Percentiles rank a stretch among this genome's conserved stretches.
These are phyloP conservation scores for Reutealis trisperma DNA, from an alignment of 345 rosid genomes.

Conservation along the genomic window DNA sequence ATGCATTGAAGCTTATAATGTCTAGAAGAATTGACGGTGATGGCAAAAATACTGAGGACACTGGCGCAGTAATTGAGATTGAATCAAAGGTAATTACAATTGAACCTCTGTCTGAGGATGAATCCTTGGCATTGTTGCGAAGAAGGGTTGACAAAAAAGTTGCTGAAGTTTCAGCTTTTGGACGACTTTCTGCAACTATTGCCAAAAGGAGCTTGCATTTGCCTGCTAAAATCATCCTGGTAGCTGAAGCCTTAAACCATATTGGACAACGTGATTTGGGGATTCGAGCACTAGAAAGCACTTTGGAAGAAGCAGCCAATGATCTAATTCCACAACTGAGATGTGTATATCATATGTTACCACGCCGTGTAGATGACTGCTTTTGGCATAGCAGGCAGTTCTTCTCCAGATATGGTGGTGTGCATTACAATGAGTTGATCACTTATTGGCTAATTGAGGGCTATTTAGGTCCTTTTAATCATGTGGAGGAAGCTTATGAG, in stretches of 20 bases:
- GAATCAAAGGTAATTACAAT: background rate
- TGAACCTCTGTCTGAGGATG: background rate
- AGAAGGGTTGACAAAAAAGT: background rate
- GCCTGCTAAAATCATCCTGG: conserved; percentile 40
- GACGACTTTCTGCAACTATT: background rate
- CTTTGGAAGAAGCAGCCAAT: conserved; percentile 6
- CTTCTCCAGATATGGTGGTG: conserved; percentile 32
- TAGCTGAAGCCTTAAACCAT: conserved; percentile 34
- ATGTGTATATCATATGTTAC: conserved; percentile 30
- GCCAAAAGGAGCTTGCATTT: conserved; percentile 8
- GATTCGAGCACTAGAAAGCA: background rate
- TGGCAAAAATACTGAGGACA: background rate
- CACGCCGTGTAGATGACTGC: conserved; percentile 28
- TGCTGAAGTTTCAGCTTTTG: background rate
- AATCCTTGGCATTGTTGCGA: conserved; percentile 16
- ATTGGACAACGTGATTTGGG: background rate
- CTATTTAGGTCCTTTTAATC: conserved; percentile 41
- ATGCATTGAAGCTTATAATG: conserved; percentile 16
- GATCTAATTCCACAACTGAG: conserved; percentile 19
- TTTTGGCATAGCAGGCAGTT: conserved; percentile 53
- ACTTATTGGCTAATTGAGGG: conserved; percentile 74
- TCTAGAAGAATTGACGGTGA: conserved; percentile 15
- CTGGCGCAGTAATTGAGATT: background rate
- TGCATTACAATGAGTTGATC: conserved; percentile 56
- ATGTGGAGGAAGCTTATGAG: conserved; percentile 43